phyloP scores from a whole-genome alignment of 1,284 basidiomycete species.

The Ustilago sp. region DNA sequence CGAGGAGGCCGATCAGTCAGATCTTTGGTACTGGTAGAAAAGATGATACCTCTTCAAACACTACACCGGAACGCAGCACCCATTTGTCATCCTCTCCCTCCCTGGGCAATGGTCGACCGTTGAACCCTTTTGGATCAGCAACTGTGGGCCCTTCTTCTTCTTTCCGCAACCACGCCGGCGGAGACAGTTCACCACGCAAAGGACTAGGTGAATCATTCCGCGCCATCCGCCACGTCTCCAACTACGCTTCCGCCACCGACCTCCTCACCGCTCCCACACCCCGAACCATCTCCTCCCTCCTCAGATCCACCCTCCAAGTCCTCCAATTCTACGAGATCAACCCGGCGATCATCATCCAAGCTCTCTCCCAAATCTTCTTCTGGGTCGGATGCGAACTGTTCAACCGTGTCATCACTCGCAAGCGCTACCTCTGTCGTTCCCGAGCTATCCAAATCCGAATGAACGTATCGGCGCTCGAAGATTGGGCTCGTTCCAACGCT shows the following conservation, averaged over 20 bases:
- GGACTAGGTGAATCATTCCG: slow-evolving; percentile 29
- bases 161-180: slow-evolving; percentile 12
- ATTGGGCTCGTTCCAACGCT: slow-evolving; percentile 86
- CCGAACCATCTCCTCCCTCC: slow-evolving; percentile 79
- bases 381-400: slow-evolving; percentile 88
- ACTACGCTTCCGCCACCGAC: slow-evolving; percentile 44
- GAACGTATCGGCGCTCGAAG: slow-evolving; percentile 87
- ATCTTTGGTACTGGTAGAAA: slow-evolving; percentile 45
- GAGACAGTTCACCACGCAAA: slow-evolving; percentile 30
- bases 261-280: slow-evolving; percentile 70
- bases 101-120: slow-evolving; percentile 34
- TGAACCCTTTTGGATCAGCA: slow-evolving; percentile 20
- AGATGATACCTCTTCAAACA: slow-evolving; percentile 7
- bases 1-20: slow-evolving; percentile 50
- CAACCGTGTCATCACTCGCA: slow-evolving; percentile 94
- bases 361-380: slow-evolving; percentile 94
- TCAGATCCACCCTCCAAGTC: slow-evolving; percentile 88
- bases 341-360: slow-evolving; percentile 86
- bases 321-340: slow-evolving; percentile 90
- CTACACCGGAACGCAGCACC: background rate
- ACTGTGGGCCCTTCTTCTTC: slow-evolving; percentile 28
- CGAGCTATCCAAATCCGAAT: slow-evolving; percentile 89
- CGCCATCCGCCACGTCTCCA: slow-evolving; percentile 46
- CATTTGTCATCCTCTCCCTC: slow-evolving; percentile 30
- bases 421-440: slow-evolving; percentile 91